A percentile compares a stretch with the other conserved stretches of the same genome.
Evolutionary conservation across 352 stramenopile species (phyloP).

Genomic region (Phytophthora constricta): DNA sequence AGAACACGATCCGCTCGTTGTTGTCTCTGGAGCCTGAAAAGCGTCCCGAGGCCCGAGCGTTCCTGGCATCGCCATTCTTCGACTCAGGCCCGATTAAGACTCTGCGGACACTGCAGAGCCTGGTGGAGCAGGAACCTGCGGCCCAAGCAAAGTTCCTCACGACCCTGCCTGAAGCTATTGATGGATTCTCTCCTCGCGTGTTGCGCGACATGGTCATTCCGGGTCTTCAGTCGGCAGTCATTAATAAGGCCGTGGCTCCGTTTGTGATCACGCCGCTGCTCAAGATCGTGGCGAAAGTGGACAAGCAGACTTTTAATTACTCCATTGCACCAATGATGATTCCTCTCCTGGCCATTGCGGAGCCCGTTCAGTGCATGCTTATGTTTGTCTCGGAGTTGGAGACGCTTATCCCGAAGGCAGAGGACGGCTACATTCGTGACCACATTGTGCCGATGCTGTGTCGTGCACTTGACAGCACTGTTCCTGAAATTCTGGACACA

Average conservation of each 20-base stretch:
- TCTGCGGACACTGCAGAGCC: conserved; percentile 74
- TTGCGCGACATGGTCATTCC: conserved; percentile 88
- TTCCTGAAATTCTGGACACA: conserved; percentile 87
- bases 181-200: conserved; percentile 78
- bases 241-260: conserved; percentile 87
- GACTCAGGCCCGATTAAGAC: conserved; percentile 89
- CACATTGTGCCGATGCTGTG: conserved; percentile 90
- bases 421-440: conserved; percentile 90
- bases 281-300: conserved; percentile 88
- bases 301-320: conserved; percentile 84
- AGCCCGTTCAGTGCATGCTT: conserved; percentile 90
- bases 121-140: conserved; percentile 85
- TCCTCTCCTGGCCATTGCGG: conserved; percentile 78
- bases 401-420: conserved; percentile 81
- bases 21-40: conserved; percentile 68
- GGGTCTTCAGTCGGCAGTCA: conserved; percentile 76
- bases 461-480: conserved; percentile 80
- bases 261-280: conserved; percentile 90
- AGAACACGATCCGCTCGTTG: conserved; percentile 87
- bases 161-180: conserved; percentile 71
- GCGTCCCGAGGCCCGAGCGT: conserved; percentile 72
- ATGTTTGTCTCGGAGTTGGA: conserved; percentile 91
- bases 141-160: conserved; percentile 85
- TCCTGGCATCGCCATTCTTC: conserved; percentile 87
- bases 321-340: conserved; percentile 87